Percentiles rank a stretch among this genome's conserved stretches.
phyloP scores from a whole-genome alignment of 768 basidiomycete genomes.

The Amanita muscaria region DNA sequence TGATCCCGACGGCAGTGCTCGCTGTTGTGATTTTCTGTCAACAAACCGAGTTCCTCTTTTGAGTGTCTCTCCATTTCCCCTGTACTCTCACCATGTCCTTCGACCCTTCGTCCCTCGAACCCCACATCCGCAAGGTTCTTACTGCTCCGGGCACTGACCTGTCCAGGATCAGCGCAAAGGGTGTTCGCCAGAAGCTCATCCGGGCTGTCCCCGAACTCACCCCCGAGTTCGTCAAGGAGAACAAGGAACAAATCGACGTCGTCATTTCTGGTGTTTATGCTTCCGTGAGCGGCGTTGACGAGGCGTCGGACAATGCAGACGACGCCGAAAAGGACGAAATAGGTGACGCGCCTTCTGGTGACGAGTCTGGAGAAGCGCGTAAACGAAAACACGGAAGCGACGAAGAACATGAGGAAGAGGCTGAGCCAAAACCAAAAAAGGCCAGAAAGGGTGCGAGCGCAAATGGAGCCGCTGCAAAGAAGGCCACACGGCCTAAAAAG shows the following conservation, averaged over 20 bases:
- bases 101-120: constrained; percentile 47
- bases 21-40: background rate
- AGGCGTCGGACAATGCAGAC: constrained; percentile 11
- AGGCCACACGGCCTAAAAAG: constrained; percentile 41
- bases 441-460: background rate
- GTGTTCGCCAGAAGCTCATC: constrained; percentile 68
- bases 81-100: constrained; percentile 37
- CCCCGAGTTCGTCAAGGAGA: constrained; percentile 49
- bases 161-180: constrained; percentile 76
- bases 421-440: background rate
- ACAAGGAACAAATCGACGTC: constrained; percentile 60
- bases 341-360: constrained; percentile 10
- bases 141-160: constrained; percentile 72
- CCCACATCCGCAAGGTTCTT: constrained; percentile 60
- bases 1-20: background rate
- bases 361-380: constrained; percentile 23
- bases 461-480: constrained; percentile 21
- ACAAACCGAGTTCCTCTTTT: background rate
- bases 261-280: constrained; percentile 63
- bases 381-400: constrained; percentile 31
- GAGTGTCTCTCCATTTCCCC: background rate
- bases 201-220: constrained; percentile 47
- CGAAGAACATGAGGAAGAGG: constrained; percentile 16
- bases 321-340: background rate
- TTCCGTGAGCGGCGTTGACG: constrained; percentile 42